Percentiles rank a stretch among this genome's conserved stretches.
Conservation (phyloP, 2,329 filamentous ascomycete species). For the Ambrosiella xylebori region DNA sequence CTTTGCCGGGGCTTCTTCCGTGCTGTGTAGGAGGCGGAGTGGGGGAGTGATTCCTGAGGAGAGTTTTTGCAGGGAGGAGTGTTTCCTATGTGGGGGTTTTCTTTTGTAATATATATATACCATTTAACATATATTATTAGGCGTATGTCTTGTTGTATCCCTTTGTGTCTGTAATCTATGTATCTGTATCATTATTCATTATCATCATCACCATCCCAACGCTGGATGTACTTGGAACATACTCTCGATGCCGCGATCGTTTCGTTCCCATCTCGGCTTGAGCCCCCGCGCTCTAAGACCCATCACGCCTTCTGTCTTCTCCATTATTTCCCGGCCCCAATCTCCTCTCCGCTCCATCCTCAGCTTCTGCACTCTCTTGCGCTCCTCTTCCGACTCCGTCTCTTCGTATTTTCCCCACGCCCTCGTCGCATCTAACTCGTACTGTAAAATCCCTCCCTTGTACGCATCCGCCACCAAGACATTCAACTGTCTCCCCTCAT, state of each 20-base stretch:
- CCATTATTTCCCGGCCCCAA: neutral
- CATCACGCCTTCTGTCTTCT: neutral
- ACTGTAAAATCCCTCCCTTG: constrained; percentile 49
- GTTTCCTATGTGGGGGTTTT: neutral
- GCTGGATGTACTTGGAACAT: neutral
- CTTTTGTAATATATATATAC: neutral
- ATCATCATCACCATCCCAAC: neutral
- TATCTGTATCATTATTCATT: neutral
- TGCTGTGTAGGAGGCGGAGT: neutral
- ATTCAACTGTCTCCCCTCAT: constrained; percentile 50
- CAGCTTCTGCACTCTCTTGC: neutral
- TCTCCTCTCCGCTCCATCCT: neutral
- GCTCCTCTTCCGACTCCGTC: neutral
- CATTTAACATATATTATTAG: neutral
- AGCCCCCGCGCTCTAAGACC: neutral
- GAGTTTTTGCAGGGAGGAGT: neutral
- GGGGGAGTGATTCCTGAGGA: neutral
- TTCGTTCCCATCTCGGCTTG: neutral
- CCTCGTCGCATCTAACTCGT: constrained; percentile 28
- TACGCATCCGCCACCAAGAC: constrained; percentile 48
- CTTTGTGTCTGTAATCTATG: neutral
- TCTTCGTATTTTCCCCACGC: neutral
- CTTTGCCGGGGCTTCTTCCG: neutral
- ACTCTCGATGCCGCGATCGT: neutral
- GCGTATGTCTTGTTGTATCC: neutral